Evolutionary conservation across 2,329 filamentous ascomycete genomes (phyloP).

Genomic region (Gaeumannomyces sp.): DNA sequence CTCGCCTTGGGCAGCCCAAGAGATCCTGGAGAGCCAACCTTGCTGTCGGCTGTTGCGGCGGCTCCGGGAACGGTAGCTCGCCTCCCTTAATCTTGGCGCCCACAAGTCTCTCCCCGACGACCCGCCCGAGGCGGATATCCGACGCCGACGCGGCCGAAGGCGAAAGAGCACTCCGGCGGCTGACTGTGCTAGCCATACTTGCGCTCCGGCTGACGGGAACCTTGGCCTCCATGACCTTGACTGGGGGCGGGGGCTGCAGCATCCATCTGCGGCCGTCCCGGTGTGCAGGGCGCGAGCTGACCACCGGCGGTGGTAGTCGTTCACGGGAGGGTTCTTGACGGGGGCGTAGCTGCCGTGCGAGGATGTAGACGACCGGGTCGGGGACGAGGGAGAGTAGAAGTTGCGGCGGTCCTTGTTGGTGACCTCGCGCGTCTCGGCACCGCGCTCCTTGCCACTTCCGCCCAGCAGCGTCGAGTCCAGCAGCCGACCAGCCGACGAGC

Average conservation of each 20-base stretch:
- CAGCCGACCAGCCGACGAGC: conserved; percentile 47
- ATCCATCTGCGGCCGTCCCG: conserved; percentile 78
- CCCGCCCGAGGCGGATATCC: conserved; percentile 22
- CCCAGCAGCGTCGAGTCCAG: conserved; percentile 41
- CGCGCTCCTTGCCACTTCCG: conserved; percentile 40
- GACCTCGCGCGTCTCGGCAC: conserved; percentile 22
- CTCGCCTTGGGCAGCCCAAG: not conserved
- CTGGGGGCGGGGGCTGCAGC: conserved; percentile 84
- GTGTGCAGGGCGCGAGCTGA: conserved; percentile 65
- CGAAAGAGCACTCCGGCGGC: conserved; percentile 26
- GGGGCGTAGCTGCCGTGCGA: conserved; percentile 21
- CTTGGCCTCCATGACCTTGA: conserved; percentile 87
- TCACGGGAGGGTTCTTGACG: conserved; percentile 64
- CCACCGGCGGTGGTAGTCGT: conserved; percentile 79
- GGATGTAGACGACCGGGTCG: conserved; percentile 20
- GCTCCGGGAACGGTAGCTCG: conserved; percentile 22
- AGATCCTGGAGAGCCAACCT: conserved; percentile 3
- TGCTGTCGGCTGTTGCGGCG: not conserved
- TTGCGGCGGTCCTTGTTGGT: conserved; percentile 45
- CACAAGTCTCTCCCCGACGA: conserved; percentile 38
- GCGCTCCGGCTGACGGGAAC: conserved; percentile 59
- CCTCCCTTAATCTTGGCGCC: conserved; percentile 40
- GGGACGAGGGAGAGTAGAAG: conserved; percentile 40
- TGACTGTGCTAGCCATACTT: conserved; percentile 49
- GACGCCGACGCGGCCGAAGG: not conserved